Evolutionary conservation across 768 basidiomycete species (phyloP).

Genomic region (Lanmaoa pseudosensibilis): DNA sequence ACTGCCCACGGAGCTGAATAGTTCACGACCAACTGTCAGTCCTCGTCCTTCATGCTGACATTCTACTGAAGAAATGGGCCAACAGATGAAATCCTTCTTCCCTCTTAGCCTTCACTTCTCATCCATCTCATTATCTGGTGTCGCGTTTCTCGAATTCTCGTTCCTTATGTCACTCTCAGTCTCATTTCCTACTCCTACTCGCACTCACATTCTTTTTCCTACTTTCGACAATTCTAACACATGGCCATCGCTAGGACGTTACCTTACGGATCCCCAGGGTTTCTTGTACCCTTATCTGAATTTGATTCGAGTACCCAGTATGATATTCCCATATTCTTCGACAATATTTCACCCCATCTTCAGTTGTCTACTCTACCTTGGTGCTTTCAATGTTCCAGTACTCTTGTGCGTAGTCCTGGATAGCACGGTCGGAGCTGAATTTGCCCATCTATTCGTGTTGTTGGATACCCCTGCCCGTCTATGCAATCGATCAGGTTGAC

Average conservation of each 20-base stretch:
- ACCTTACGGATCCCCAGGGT: slow-evolving; percentile 9
- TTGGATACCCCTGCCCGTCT: slow-evolving; percentile 53
- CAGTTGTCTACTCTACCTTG: slow-evolving; percentile 27
- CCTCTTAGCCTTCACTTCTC: neutral
- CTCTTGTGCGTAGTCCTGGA: slow-evolving; percentile 88
- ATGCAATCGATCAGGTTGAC: slow-evolving; percentile 48
- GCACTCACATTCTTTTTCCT: slow-evolving; percentile 10
- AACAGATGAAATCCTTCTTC: neutral
- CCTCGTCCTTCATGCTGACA: too few species aligned
- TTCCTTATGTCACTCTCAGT: slow-evolving; percentile 1
- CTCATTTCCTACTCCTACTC: neutral
- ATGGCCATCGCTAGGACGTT: slow-evolving; percentile 13
- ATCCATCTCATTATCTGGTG: neutral
- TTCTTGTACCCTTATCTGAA: slow-evolving; percentile 6
- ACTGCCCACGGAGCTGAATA: neutral
- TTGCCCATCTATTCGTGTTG: slow-evolving; percentile 76
- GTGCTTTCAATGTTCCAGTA: slow-evolving; percentile 74
- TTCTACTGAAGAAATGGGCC: neutral
- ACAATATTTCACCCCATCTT: neutral
- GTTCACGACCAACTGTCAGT: neutral
- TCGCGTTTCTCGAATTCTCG: neutral
- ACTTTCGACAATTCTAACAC: slow-evolving; percentile 13
- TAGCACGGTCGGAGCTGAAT: slow-evolving; percentile 93
- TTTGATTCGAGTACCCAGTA: slow-evolving; percentile 9
- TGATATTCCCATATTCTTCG: slow-evolving; percentile 1